Evolutionary conservation across 495 filamentous ascomycete genomes (phyloP), one percentile per base, ranked within the genome.

Genomic region (Penicillium flavigenum): DNA sequence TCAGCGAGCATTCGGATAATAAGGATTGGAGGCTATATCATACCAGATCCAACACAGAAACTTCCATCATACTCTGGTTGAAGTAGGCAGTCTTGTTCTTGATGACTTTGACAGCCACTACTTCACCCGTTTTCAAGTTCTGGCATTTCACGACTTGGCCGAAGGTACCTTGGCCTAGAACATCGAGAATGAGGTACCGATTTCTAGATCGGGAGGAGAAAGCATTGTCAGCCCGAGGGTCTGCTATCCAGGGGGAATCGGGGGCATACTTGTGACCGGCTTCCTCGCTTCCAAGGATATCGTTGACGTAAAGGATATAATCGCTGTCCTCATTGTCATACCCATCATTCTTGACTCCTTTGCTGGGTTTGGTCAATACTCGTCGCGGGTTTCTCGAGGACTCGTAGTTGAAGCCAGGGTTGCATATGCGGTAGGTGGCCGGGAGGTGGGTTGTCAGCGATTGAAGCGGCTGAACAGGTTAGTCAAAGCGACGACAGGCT

Each of bases 31-130:
- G 38, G 14, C 4, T 24, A 17, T 38, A 17, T 47, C 86, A 57
- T 82, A 97, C 92, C 80, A 99, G 69, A 72, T 99, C 95, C 29
- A 99, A 77, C 8, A 99, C 95, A 8, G 95, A 99, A 27, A 99
- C 95, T 65, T 99, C 95, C 95, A 99, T 99, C 95, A 99, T 99
- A 71, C 95, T 99, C 72, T 99, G 95, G 67, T 99, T 99, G 79
- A 99, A 99, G 67, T 99, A 99, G 17, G 95, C 95, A 0, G 94
- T 98, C 70, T 95, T 86, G 71, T 99, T 99, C 73, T 99, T 99
- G 76, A 99, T 93, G 29, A 98, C 95, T 76, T 99, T 99, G 57
- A 99, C 95, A 1, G 95, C 95, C 26, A 99, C 93, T 34, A 99
- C 95, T 72, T 99, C 95, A 69, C 96, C 91, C 0, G 95, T 97